Conservation (phyloP, 768 basidiomycete species). For the Trametes cinnabarina region DNA sequence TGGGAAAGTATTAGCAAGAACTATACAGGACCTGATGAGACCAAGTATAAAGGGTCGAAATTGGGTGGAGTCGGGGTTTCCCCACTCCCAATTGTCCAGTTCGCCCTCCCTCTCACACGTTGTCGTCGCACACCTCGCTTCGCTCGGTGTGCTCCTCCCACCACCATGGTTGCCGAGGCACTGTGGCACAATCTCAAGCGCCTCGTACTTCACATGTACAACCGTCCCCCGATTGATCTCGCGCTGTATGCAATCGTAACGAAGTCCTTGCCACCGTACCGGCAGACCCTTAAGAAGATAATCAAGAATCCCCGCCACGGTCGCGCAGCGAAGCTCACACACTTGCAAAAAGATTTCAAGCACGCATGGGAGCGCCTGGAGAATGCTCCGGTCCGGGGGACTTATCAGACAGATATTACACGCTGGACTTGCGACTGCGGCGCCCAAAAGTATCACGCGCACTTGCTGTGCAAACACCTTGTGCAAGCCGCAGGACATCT, state of each 20-base stretch:
- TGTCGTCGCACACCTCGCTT: no score
- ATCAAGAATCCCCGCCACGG: not conserved
- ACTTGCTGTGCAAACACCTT: slow-evolving; percentile 35
- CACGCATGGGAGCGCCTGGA: not conserved
- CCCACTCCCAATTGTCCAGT: no score
- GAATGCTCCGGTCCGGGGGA: not conserved
- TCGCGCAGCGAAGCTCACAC: not conserved
- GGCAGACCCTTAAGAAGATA: not conserved
- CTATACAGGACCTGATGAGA: no score
- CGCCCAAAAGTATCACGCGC: slow-evolving; percentile 27
- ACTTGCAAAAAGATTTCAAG: not conserved
- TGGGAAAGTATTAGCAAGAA: no score
- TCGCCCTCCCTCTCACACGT: no score
- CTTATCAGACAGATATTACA: slow-evolving; percentile 21
- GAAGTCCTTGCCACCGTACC: not conserved
- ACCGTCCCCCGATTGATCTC: not conserved
- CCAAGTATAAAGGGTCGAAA: no score
- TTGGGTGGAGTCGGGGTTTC: no score
- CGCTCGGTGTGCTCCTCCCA: no score
- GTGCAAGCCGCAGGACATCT: slow-evolving; percentile 25
- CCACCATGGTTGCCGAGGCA: not conserved
- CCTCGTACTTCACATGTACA: not conserved
- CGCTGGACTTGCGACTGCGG: slow-evolving; percentile 34
- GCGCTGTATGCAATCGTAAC: not conserved
- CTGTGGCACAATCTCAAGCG: not conserved